Percentiles rank a stretch among this genome's conserved stretches.
Conservation (phyloP, 2,329 filamentous ascomycete genomes). For the Trichothecium sympodiale region DNA sequence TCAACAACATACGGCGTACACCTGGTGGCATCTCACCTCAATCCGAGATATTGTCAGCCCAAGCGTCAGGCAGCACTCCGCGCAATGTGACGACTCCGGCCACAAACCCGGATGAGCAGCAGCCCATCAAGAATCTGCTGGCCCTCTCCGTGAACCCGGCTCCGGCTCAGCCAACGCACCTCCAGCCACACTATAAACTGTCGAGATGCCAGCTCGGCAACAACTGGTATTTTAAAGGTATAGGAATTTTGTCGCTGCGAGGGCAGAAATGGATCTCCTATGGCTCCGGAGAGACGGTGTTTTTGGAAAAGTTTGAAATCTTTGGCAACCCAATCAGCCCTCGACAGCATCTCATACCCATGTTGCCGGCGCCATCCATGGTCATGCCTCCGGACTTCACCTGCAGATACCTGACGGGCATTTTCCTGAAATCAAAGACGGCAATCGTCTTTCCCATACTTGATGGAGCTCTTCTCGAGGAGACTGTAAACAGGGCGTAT, state of each 20-base stretch:
- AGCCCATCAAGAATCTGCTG: background rate
- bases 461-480: constrained; percentile 3
- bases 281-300: constrained; percentile 1
- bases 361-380: background rate
- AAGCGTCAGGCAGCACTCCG: background rate
- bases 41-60: too few species aligned
- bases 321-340: background rate
- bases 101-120: background rate
- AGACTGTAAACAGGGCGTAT: constrained; percentile 5
- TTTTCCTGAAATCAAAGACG: constrained; percentile 2
- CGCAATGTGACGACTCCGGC: background rate
- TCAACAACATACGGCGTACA: background rate
- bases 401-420: background rate
- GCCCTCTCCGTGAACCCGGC: background rate
- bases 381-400: constrained; percentile 1
- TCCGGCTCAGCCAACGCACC: background rate
- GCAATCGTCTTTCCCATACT: constrained; percentile 3
- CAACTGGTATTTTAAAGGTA: constrained; percentile 9
- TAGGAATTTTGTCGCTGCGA: constrained; percentile 6
- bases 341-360: background rate
- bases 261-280: constrained; percentile 6
- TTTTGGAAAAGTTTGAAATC: constrained; percentile 3
- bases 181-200: background rate
- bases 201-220: constrained; percentile 5
- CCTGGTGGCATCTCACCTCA: too few species aligned